phyloP scores from a whole-genome alignment of 495 filamentous ascomycete genomes.

The Alectoria sarmentosa region DNA sequence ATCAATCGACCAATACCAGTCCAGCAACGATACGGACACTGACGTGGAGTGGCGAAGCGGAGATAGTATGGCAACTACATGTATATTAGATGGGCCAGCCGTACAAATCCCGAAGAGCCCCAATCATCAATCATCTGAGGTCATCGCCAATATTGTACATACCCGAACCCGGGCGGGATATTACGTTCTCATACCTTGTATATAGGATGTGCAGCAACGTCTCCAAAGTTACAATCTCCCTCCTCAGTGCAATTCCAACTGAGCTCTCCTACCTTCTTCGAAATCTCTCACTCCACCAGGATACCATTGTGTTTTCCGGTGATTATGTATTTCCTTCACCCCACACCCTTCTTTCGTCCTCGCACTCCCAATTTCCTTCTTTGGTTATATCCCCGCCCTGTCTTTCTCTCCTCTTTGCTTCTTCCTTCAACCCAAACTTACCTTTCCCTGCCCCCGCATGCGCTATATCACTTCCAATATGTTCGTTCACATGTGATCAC shows the following conservation, averaged over 20 bases:
- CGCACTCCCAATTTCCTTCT: too few species aligned
- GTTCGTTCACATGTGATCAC: too few species aligned
- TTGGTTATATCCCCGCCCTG: too few species aligned
- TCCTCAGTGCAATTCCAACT: neutral
- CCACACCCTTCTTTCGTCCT: neutral
- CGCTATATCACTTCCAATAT: too few species aligned
- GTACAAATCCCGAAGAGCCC: neutral
- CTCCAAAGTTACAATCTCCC: neutral
- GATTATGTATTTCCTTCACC: neutral
- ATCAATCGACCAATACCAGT: conserved; percentile 47
- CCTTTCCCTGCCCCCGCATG: too few species aligned
- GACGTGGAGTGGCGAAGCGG: neutral
- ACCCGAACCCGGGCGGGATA: neutral
- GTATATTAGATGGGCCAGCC: neutral
- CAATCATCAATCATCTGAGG: neutral
- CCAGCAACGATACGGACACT: conserved; percentile 24
- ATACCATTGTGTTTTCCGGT: neutral
- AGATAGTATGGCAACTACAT: neutral
- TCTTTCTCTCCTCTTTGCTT: too few species aligned
- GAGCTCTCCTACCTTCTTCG: neutral
- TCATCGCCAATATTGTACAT: neutral
- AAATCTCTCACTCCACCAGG: neutral
- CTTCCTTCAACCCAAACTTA: too few species aligned
- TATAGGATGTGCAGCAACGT: neutral
- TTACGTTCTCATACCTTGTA: neutral